Evolutionary conservation across 306 rosid genomes (phyloP), one percentile per base, ranked within the genome.

Genomic region (Datisca glomerata): DNA sequence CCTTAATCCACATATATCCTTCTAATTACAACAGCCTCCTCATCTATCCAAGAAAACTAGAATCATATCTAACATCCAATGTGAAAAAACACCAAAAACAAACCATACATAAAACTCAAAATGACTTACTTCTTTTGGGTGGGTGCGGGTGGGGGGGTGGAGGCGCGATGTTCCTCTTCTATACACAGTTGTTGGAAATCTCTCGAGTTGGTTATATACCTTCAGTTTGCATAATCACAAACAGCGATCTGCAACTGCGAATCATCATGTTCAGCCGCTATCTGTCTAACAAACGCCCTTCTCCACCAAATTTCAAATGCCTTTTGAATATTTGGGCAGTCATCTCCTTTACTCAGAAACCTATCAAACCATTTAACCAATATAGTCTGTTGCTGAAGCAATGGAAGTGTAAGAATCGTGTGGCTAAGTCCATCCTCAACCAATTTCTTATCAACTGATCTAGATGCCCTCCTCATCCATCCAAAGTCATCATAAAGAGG

Each of bases 271-370:
- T 72, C 91, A 0, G 75, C 21, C 14, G 71, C 66, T 43, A 62
- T 64, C 40, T 76, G 78, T 65, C 61, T 78, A 54, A 74, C 54
- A 72, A 85, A 85, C 43, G 93, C 70, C 54, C 96, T 72, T 78
- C 93, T 78, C 96, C 96, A 85, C 96, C 96, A 85, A 65, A 80
- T 69, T 66, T 85, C 96, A 55, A 85, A 85, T 7, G 93, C 96
- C 78, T 75, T 74, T 54, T 72, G 96, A 57, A 85, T 69, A 55
- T 85, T 80, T 32, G 96, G 96, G 53, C 89, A 85, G 43, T 85
- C 96, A 45, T 80, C 82, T 61, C 96, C 93, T 63, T 85, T 85
- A 48, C 64, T 78, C 13, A 81, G 85, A 70, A 85, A 85, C 18
- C 93, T 53, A 48, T 85, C 78, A 31, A 78, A 85, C 96, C 96